Conservation (phyloP, 2,329 filamentous ascomycete species). For the Stemphylium beticola region DNA sequence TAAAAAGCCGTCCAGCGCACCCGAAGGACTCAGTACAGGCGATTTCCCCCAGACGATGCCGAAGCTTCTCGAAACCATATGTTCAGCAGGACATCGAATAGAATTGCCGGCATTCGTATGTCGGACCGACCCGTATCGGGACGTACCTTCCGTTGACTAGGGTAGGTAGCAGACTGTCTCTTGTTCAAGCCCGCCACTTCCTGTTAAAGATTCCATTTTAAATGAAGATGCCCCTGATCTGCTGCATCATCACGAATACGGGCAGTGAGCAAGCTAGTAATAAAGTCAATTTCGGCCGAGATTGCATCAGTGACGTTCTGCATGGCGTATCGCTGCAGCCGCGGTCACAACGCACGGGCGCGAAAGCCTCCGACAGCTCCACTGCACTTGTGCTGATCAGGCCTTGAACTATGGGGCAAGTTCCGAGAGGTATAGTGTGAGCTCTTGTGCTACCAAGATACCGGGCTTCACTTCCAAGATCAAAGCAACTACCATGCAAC, state of each 20-base stretch:
- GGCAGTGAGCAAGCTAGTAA: too few relatives aligned
- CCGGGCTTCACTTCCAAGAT: too few relatives aligned
- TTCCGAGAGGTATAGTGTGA: background rate
- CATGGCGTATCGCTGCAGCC: background rate
- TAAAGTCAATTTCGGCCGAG: background rate
- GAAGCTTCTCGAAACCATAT: too few relatives aligned
- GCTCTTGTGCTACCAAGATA: background rate
- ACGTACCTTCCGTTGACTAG: constrained; percentile 13
- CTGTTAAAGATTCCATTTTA: background rate
- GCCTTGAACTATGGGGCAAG: background rate
- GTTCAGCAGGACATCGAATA: background rate
- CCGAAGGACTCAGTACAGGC: too few relatives aligned
- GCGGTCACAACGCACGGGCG: constrained; percentile 1
- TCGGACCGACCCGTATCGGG: constrained; percentile 14
- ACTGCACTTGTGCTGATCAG: background rate
- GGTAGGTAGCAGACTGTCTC: background rate
- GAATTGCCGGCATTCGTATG: background rate
- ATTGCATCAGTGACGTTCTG: constrained; percentile 1
- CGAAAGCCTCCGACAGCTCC: background rate
- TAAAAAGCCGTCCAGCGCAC: too few relatives aligned
- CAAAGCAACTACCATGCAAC: too few relatives aligned
- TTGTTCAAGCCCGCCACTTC: background rate
- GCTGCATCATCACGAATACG: background rate
- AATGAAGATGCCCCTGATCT: background rate
- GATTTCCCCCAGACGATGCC: too few relatives aligned